A percentile compares a stretch with the other conserved stretches of the same genome.
Evolutionary conservation across 2,329 filamentous ascomycete species (phyloP).

Genomic region (Paramyrothecium roridum): DNA sequence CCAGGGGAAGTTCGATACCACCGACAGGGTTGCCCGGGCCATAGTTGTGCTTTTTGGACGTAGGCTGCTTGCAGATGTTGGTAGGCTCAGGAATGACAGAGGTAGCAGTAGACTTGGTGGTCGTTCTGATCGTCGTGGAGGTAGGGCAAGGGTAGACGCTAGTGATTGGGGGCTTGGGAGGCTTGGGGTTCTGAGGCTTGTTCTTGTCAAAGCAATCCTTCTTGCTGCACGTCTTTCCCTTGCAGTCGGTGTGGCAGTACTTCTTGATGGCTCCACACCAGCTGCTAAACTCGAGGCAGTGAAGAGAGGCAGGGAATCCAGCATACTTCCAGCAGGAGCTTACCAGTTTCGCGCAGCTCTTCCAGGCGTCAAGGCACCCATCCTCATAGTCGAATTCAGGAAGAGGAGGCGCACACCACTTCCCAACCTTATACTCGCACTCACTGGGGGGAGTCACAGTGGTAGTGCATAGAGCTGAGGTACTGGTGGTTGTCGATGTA

Average conservation of each 20-base stretch:
- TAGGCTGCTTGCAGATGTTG: slow-evolving; percentile 50
- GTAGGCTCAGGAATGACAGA: slow-evolving; percentile 43
- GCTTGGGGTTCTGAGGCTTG: slow-evolving; percentile 32
- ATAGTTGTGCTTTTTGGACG: slow-evolving; percentile 6
- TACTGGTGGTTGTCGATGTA: slow-evolving; percentile 6
- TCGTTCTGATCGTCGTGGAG: slow-evolving; percentile 22
- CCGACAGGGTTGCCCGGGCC: slow-evolving; percentile 35
- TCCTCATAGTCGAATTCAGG: slow-evolving; percentile 42
- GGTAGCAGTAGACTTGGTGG: slow-evolving; percentile 25
- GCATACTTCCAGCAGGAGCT: slow-evolving; percentile 49
- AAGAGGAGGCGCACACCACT: slow-evolving; percentile 49
- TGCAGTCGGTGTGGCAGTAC: slow-evolving; percentile 41
- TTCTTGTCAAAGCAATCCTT: slow-evolving; percentile 37
- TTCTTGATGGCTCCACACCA: slow-evolving; percentile 44
- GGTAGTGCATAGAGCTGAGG: slow-evolving; percentile 38
- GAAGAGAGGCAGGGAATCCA: slow-evolving; percentile 43
- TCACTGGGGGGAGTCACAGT: slow-evolving; percentile 40
- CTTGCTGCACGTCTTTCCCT: slow-evolving; percentile 35
- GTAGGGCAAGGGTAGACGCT: slow-evolving; percentile 28
- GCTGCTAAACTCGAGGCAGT: slow-evolving; percentile 46
- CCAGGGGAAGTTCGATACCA: slow-evolving; percentile 47
- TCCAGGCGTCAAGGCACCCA: slow-evolving; percentile 38
- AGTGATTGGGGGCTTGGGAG: slow-evolving; percentile 27
- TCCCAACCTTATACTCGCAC: slow-evolving; percentile 53
- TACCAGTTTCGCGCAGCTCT: slow-evolving; percentile 43